A percentile compares a stretch with the other conserved stretches of the same genome.
Evolutionary conservation across 2,329 filamentous ascomycete genomes (phyloP).

Genomic region (Macrophomina pseudophaseolina): DNA sequence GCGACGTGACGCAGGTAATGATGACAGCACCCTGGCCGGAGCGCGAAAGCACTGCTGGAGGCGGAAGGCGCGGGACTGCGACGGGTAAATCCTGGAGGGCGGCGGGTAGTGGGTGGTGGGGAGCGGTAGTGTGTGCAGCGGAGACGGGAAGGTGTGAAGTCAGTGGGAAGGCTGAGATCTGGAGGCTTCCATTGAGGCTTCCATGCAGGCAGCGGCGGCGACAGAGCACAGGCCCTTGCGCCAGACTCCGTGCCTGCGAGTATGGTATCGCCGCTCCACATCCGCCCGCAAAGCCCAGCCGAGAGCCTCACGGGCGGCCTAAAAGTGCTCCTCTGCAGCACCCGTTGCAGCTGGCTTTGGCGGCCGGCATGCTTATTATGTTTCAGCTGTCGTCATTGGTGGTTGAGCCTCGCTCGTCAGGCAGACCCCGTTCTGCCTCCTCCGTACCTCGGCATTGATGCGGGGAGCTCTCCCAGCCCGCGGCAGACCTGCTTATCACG

Average conservation of each 20-base stretch:
- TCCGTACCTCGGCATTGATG: slow-evolving; percentile 3
- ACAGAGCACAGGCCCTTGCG: slow-evolving; percentile 6
- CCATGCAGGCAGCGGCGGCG: slow-evolving; percentile 11
- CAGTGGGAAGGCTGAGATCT: slow-evolving; percentile 19
- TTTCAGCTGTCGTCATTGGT: slow-evolving; percentile 19
- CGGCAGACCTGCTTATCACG: background rate
- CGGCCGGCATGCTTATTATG: background rate
- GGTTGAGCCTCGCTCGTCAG: slow-evolving; percentile 7
- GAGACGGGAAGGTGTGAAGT: slow-evolving; percentile 23
- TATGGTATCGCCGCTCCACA: background rate
- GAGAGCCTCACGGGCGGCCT: background rate
- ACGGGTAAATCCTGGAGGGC: background rate
- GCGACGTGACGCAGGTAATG: slow-evolving; percentile 14
- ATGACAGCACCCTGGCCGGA: slow-evolving; percentile 13
- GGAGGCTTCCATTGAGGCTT: slow-evolving; percentile 25
- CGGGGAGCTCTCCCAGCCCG: slow-evolving; percentile 22
- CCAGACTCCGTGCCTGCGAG: background rate
- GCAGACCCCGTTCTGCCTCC: background rate
- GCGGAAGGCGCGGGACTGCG: background rate
- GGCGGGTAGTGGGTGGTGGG: background rate
- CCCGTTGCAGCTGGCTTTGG: background rate
- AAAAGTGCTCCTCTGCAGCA: background rate
- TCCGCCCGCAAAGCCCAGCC: background rate
- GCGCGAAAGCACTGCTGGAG: background rate
- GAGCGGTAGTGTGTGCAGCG: background rate